phyloP scores from a whole-genome alignment of 202 grass and related monocot species.

The Hordeum pubiflorum region DNA sequence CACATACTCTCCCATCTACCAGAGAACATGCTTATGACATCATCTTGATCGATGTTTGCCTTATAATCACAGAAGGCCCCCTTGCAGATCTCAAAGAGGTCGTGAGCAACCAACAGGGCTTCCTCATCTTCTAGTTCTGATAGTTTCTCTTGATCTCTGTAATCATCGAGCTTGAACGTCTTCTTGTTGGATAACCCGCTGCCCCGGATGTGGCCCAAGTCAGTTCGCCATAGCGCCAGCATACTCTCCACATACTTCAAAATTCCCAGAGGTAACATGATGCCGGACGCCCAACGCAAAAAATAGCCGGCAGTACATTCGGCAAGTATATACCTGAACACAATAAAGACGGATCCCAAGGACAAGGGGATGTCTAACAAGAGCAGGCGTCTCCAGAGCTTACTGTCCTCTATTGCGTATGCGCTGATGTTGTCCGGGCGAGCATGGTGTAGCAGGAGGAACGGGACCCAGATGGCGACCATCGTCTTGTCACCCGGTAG shows the following conservation, averaged over 20 bases:
- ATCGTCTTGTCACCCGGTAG: not conserved
- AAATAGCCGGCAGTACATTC: too few species aligned
- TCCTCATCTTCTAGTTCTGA: not conserved
- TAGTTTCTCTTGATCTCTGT: too few species aligned
- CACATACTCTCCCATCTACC: too few species aligned
- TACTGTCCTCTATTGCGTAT: conserved; percentile 25
- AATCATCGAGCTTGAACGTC: too few species aligned
- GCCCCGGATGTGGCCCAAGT: too few species aligned
- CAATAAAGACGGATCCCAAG: not conserved
- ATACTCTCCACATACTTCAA: conserved; percentile 26
- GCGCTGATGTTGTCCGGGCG: conserved; percentile 37
- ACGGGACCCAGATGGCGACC: not conserved
- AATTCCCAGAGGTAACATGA: conserved; percentile 6
- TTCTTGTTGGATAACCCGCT: too few species aligned
- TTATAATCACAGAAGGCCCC: conserved; percentile 14
- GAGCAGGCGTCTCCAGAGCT: not conserved
- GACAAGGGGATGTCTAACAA: too few species aligned
- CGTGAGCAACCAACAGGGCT: conserved; percentile 11
- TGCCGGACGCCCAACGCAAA: not conserved
- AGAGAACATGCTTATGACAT: not conserved
- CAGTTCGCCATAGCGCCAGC: not conserved
- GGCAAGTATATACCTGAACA: not conserved
- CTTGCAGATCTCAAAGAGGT: conserved; percentile 2
- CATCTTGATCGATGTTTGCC: not conserved
- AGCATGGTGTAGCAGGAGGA: conserved; percentile 33